Evolutionary conservation across 345 rosid genomes (phyloP).

Genomic region (Brassica carinata): DNA sequence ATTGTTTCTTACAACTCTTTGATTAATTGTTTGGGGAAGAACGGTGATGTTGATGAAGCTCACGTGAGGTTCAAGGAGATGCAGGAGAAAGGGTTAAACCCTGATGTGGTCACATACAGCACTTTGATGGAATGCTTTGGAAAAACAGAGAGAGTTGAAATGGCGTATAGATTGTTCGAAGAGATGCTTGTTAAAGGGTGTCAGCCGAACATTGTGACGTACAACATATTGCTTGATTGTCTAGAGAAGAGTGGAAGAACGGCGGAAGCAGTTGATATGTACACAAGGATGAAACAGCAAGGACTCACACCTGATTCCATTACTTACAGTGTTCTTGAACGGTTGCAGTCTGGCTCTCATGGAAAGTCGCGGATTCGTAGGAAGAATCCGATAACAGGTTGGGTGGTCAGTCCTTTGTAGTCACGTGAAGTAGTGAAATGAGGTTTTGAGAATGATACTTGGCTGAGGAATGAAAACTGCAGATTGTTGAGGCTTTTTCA

Average conservation of each 20-base stretch:
- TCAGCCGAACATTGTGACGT: conserved; percentile 83
- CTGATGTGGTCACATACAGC: conserved; percentile 92
- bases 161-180: conserved; percentile 79
- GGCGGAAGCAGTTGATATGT: conserved; percentile 80
- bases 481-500: conserved; percentile 8
- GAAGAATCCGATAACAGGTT: conserved; percentile 86
- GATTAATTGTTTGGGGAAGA: conserved; percentile 91
- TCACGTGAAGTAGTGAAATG: neutral
- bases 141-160: conserved; percentile 82
- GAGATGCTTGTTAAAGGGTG: conserved; percentile 84
- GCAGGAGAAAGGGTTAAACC: conserved; percentile 81
- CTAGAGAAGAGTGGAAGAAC: conserved; percentile 82
- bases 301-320: conserved; percentile 85
- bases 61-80: conserved; percentile 91
- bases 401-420: conserved; percentile 78
- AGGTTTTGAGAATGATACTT: neutral
- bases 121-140: conserved; percentile 94
- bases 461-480: conserved; percentile 3
- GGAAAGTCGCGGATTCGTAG: conserved; percentile 67
- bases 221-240: conserved; percentile 87
- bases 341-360: conserved; percentile 74
- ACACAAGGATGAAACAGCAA: conserved; percentile 72
- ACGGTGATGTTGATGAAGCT: conserved; percentile 92
- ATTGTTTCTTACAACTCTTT: conserved; percentile 80
- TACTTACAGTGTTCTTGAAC: conserved; percentile 72